Evolutionary conservation across 371 early-diverging fungal genomes (phyloP).

Genomic region (Mucor sp.): DNA sequence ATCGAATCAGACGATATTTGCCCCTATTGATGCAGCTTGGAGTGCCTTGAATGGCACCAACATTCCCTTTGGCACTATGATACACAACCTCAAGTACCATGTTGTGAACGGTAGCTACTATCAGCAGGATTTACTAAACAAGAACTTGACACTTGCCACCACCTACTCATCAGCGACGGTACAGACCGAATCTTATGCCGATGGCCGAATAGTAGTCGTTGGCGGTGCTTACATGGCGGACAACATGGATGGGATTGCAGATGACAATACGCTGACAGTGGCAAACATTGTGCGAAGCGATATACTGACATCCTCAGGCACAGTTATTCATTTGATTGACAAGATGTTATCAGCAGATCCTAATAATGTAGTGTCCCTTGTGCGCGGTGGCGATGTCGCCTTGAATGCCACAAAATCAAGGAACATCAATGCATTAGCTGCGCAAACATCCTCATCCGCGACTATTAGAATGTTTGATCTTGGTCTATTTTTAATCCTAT

Average conservation of each 20-base stretch:
- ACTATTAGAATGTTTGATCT: background rate
- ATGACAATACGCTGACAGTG: background rate
- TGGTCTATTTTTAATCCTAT: too few relatives aligned
- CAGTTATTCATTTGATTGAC: constrained; percentile 33
- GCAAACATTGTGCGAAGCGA: constrained; percentile 24
- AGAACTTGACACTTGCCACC: constrained; percentile 11
- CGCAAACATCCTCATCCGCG: background rate
- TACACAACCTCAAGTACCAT: constrained; percentile 34
- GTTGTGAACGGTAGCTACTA: constrained; percentile 26
- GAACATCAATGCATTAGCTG: background rate
- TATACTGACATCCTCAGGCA: constrained; percentile 23
- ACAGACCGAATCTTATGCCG: constrained; percentile 1
- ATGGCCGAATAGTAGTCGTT: constrained; percentile 6
- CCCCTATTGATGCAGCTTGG: constrained; percentile 31
- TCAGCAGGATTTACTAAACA: constrained; percentile 10
- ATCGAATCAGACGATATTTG: constrained; percentile 32
- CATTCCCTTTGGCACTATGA: constrained; percentile 31
- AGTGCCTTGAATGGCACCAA: constrained; percentile 15
- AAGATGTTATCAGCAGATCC: constrained; percentile 18
- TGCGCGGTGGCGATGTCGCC: background rate
- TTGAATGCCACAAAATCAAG: background rate
- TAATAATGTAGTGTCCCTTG: background rate
- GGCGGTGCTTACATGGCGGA: background rate
- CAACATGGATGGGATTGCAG: background rate
- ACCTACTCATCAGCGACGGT: constrained; percentile 10